Evolutionary conservation across 2,329 filamentous ascomycete species (phyloP), one percentile per base, ranked within the genome.

Genomic region (Aureobasidium sp.): DNA sequence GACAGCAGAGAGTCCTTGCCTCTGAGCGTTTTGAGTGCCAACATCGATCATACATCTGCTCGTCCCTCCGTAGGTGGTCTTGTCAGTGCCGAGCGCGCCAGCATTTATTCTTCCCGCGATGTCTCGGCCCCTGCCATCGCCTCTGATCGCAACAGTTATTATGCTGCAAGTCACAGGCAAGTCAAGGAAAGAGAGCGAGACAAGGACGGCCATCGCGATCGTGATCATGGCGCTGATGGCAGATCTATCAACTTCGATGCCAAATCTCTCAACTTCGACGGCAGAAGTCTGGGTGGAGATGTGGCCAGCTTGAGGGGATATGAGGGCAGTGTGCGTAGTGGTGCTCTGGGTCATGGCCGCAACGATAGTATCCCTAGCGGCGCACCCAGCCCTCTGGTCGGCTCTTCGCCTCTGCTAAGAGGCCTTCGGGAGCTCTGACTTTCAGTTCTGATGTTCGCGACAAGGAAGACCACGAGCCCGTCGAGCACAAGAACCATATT

Each of bases 321-420:
- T 60, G 86, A 80, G 1, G 82, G 84, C 7, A 95, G 90, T 63
- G 74, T 94, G 22, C 79, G 88, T 52, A 95, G 88, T 65, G 89
- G 87, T 0, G 71, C 85, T 1, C 67, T 88, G 3, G 86, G 88
- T 0, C 90, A 95, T 66, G 81, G 80, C 2, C 79, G 88, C 57
- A 85, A 88, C 45, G 89, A 95, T 66, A 95, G 90, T 68, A 81
- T 91, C 52, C 85, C 77, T 57, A 86, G 87, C 22, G 91, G 86
- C 67, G 84, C 90, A 58, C 80, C 77, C 25, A 85, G 81, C 59
- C 82, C 84, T 12, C 68, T 90, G 32, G 78, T 79, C 2, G 70
- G 72, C 1, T 70, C 72, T 1, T 66, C 66, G 16, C 48, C 48
- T 27, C 66, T 71, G 37, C 58, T 67, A 6, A 61, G 67, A 48